Evolutionary conservation across 176 grass and related monocot species (phyloP).

Genomic region (Canna indica): DNA sequence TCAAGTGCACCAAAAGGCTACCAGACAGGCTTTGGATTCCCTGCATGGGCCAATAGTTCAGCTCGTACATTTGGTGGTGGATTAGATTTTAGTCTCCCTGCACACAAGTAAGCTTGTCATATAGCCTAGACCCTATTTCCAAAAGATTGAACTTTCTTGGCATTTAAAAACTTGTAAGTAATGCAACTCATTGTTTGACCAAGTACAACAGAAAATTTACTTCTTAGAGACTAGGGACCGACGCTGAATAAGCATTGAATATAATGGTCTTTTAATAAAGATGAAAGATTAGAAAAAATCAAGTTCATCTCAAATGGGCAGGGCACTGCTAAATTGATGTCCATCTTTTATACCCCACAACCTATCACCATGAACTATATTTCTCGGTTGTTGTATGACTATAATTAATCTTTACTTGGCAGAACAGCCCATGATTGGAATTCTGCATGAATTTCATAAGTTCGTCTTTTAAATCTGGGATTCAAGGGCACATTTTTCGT

Average conservation of each 20-base stretch:
- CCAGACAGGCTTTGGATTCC: constrained; percentile 43
- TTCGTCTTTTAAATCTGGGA: background rate
- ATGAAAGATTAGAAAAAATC: background rate
- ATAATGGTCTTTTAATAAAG: background rate
- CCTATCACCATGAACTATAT: background rate
- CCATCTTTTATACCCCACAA: background rate
- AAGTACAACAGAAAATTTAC: background rate
- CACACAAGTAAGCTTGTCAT: constrained; percentile 74
- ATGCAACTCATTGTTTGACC: background rate
- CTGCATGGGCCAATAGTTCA: constrained; percentile 62
- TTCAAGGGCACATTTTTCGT: background rate
- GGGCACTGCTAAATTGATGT: background rate
- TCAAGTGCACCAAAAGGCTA: constrained; percentile 39
- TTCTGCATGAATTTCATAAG: background rate
- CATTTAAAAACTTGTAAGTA: background rate
- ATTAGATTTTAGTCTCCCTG: constrained; percentile 86
- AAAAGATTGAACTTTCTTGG: background rate
- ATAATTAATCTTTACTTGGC: background rate
- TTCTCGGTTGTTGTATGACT: background rate
- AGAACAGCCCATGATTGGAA: background rate
- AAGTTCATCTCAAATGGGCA: background rate
- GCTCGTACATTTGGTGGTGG: constrained; percentile 62
- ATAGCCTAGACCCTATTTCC: background rate
- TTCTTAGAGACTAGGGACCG: background rate
- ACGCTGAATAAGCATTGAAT: background rate